Base-by-base conservation (phyloP, 306 rosid species). In the Comarum palustre region DNA sequence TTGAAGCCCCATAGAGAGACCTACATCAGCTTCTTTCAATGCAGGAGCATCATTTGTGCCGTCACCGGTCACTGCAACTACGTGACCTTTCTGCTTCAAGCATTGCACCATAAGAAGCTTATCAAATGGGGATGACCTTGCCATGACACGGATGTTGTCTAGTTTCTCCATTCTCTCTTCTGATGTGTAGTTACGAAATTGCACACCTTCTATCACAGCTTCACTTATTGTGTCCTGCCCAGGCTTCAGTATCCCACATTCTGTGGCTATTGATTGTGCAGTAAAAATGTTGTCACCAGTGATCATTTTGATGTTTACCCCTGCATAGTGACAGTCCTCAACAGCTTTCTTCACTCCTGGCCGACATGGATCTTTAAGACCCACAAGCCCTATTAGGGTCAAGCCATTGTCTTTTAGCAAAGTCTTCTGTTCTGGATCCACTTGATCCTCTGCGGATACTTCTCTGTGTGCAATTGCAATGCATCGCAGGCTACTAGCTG, bases 1-100 rank as follows among this genome's bases (percentile, higher is more conserved):
- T 48, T 79, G 87, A 13, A 76, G 76, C 16, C 84, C 84, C 82
- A 83, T 79, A 0, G 82, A 76, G 46, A 83, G 82, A 31, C 84
- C 82, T 31, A 83, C 36, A 7, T 83, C 75, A 2, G 82, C 87
- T 76, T 79, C 84, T 73, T 73, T 64, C 54, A 83, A 39, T 6
- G 84, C 77, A 0, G 79, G 82, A 9, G 82, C 82, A 47, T 82
- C 86, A 43, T 73, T 77, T 2, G 77, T 77, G 43, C 77, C 84
- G 17, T 76, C 79, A 4, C 82, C 82, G 0, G 80, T 83, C 22
- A 83, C 79, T 51, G 87, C 82, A 54, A 83, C 87, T 4, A 83
- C 76, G 25, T 83, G 79, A 45, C 87, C 84, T 42, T 76, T 73
- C 62, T 80, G 79, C 47, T 76, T 83, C 76, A 83, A 60, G 68